Base-by-base conservation (phyloP, 1,284 basidiomycete genomes). In the Ganoderma multipileum region DNA sequence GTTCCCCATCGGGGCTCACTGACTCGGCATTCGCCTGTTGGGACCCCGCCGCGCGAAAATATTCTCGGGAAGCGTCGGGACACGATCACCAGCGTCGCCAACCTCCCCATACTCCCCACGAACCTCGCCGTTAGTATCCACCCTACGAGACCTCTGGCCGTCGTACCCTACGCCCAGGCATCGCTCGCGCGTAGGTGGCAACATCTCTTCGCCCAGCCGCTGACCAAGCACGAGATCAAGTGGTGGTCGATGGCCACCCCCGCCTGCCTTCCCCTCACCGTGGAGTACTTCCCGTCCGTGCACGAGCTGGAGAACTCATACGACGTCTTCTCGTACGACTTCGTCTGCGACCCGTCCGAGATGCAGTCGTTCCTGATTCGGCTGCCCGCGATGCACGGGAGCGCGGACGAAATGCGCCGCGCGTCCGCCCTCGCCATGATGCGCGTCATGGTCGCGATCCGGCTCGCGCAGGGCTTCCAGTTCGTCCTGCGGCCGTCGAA, bases 391-490 rank as follows among this genome's bases (percentile, higher is more conserved):
- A 73, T 81, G 55, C 83, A 81, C 39, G 84, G 87, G 1, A 83
- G 76, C 71, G 73, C 84, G 12, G 90, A 91, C 67, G 84, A 91
- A n/a, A 77, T 86, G 47, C 86, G 91, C 16, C 84, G 87, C 70
- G 83, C 90, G 68, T 92, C 90, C 86, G 95, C 95, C 0, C 82
- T 96, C 54, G 91, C 90, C 0, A 93, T 98, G 33, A 94, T 99
- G 91, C 88, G 93, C 39, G 96, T 95, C 63, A 97, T 99, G 94
- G 93, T 95, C 1, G 95, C 94, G 4, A 92, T 98, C 65, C 87
- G 97, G 18, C 86, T 99, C 9, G 90, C 93, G 8, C 96, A 99
- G 79, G 97, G 97, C n/a, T 99, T 98, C 80, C 97, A 99, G 79
- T 95, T 99, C 76, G 91, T 98, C 55, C 83, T 92, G 38, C 82